These are phyloP conservation scores for Tetrahymena borealis DNA, from an alignment of 73 alveolate species.

Conservation along the genomic window DNA sequence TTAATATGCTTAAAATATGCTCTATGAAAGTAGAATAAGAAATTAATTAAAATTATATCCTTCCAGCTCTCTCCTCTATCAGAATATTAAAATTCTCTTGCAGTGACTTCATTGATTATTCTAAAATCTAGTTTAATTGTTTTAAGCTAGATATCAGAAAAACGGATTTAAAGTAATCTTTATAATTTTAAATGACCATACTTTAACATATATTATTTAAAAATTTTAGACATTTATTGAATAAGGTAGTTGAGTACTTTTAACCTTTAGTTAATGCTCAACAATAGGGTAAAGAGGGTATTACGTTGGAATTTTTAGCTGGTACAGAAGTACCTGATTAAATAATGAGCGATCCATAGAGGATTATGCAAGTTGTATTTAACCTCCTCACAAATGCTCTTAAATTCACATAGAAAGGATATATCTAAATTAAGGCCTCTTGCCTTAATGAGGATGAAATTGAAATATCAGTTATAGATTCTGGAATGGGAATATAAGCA, in stretches of 20 bases:
- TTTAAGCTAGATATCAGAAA: neutral
- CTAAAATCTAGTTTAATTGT: neutral
- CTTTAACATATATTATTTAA: neutral
- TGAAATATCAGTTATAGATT: neutral
- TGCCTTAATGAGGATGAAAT: neutral
- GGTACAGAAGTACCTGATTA: neutral
- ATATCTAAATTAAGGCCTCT: neutral
- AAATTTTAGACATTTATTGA: neutral
- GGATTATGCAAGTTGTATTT: neutral
- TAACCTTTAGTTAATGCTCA: neutral
- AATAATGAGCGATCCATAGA: neutral
- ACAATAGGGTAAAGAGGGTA: neutral
- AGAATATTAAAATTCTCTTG: neutral
- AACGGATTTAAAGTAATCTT: neutral
- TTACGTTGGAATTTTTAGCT: neutral
- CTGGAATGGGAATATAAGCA: neutral
- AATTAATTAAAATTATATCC: neutral
- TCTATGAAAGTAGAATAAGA: neutral
- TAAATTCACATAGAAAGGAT: neutral
- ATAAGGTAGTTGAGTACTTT: neutral
- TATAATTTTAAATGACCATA: neutral
- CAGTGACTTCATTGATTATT: neutral
- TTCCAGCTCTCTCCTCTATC: neutral
- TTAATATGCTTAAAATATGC: neutral
- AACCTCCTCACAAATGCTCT: neutral